phyloP scores from a whole-genome alignment of 2,329 filamentous ascomycete species.

The Aspergillus piperis region DNA sequence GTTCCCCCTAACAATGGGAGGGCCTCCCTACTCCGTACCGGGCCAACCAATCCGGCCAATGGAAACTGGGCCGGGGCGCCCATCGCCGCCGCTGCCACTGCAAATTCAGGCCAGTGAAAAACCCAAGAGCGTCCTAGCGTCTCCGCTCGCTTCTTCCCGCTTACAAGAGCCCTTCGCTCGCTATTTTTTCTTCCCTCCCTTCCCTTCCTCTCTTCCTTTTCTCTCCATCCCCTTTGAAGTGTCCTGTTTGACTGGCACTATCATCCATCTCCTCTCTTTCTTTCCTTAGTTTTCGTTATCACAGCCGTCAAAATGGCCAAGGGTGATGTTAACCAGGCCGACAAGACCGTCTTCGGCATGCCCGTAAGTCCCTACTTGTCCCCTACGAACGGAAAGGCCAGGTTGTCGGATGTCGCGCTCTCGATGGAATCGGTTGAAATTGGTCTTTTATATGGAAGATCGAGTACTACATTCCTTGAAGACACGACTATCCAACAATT shows the following conservation, averaged over 20 bases:
- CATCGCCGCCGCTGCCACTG: slow-evolving; percentile 8
- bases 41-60: slow-evolving; percentile 4
- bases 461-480: neutral
- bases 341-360: slow-evolving; percentile 59
- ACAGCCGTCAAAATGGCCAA: slow-evolving; percentile 49
- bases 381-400: slow-evolving; percentile 17
- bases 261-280: slow-evolving; percentile 42
- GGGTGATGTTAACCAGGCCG: slow-evolving; percentile 51
- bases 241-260: slow-evolving; percentile 37
- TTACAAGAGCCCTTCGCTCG: slow-evolving; percentile 38
- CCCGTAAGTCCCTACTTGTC: slow-evolving; percentile 43
- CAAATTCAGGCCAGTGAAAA: slow-evolving; percentile 19
- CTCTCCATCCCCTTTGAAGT: slow-evolving; percentile 40
- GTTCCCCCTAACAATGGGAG: slow-evolving; percentile 7
- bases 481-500: slow-evolving; percentile 3
- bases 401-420: slow-evolving; percentile 13
- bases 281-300: slow-evolving; percentile 44
- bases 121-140: slow-evolving; percentile 28
- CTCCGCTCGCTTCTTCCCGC: slow-evolving; percentile 39
- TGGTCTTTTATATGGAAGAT: neutral
- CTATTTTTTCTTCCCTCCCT: slow-evolving; percentile 40
- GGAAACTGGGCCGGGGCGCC: neutral
- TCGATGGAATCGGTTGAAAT: neutral
- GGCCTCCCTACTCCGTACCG: slow-evolving; percentile 9
- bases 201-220: slow-evolving; percentile 45